Conservation (phyloP, 192 early-diverging fungal genomes). For the Chytriomyces sp. region DNA sequence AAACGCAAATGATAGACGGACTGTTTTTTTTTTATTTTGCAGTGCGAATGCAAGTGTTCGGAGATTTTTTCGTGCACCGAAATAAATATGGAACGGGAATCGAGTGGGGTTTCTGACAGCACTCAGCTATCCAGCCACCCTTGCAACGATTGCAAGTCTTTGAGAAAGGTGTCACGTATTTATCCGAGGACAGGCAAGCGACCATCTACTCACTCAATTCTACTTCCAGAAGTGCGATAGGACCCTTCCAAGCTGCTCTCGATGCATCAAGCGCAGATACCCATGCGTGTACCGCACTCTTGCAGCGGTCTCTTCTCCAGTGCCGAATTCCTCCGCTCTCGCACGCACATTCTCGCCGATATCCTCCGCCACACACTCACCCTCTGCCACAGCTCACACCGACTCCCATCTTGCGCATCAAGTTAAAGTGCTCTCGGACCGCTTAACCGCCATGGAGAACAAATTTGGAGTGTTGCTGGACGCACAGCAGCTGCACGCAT, state of each 20-base stretch:
- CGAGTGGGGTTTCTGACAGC: too few species aligned
- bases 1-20: background rate
- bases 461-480: background rate
- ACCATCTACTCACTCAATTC: background rate
- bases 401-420: background rate
- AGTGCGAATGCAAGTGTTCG: too few species aligned
- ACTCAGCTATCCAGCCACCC: background rate
- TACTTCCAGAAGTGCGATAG: background rate
- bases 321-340: background rate
- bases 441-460: background rate
- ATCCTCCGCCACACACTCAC: background rate
- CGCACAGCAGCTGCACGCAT: background rate
- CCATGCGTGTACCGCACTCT: background rate
- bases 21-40: background rate
- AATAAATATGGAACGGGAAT: too few species aligned
- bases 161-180: background rate
- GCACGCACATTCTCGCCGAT: background rate
- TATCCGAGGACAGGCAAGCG: background rate
- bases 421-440: background rate
- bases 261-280: conserved; percentile 9
- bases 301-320: background rate
- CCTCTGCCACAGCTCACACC: background rate
- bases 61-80: too few species aligned
- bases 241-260: background rate
- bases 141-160: background rate